Evolutionary conservation across 2,329 filamentous ascomycete genomes (phyloP).

Genomic region (Sporothrix globosa): DNA sequence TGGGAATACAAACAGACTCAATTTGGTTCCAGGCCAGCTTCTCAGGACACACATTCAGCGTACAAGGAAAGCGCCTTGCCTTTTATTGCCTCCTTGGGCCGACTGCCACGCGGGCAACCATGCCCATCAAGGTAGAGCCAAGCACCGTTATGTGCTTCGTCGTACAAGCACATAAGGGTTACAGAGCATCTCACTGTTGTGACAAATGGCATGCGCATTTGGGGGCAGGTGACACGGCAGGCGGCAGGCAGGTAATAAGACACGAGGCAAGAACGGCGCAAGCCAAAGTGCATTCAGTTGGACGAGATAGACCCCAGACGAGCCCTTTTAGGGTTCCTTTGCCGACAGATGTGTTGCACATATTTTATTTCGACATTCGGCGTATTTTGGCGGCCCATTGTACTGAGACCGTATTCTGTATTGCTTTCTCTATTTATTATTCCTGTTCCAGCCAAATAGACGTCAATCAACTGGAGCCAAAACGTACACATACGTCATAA

Average conservation of each 20-base stretch:
- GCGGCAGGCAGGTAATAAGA: background rate
- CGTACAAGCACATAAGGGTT: background rate
- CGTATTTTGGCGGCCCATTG: background rate
- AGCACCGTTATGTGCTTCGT: constrained; percentile 1
- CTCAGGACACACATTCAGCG: background rate
- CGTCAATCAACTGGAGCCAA: no score
- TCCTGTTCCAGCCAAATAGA: no score
- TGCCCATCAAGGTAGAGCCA: background rate
- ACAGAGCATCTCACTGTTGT: background rate
- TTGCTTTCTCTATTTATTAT: no score
- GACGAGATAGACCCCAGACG: no score
- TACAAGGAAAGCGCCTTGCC: constrained; percentile 8
- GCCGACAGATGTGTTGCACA: background rate
- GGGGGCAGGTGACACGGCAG: background rate
- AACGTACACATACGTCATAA: no score
- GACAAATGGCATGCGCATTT: background rate
- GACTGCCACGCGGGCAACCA: constrained; percentile 2
- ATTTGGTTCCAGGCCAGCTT: background rate
- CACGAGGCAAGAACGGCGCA: background rate
- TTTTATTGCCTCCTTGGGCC: constrained; percentile 16
- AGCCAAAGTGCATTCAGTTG: background rate
- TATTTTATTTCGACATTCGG: background rate
- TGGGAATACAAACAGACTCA: background rate
- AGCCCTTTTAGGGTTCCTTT: background rate
- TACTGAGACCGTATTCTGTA: no score